A percentile compares a stretch with the other conserved stretches of the same genome.
Evolutionary conservation across 2,329 filamentous ascomycete genomes (phyloP).

Genomic region (Hypocrella siamensis): DNA sequence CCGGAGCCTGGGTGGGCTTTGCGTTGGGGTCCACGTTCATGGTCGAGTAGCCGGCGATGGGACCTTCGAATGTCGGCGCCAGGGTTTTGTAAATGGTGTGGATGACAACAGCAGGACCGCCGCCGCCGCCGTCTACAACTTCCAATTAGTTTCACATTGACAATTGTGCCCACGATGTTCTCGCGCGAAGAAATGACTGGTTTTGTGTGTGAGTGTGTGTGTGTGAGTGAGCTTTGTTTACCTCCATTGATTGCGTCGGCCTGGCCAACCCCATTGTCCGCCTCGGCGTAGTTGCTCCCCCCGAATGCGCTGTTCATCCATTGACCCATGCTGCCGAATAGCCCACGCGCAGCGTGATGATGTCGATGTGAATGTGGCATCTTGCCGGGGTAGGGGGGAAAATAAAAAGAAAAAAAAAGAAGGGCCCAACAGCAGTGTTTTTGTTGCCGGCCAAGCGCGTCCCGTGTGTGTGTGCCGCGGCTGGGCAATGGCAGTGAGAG

Average conservation of each 20-base stretch:
- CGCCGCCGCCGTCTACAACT: slow-evolving; percentile 2
- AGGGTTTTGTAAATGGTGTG: slow-evolving; percentile 26
- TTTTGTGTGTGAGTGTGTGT: not conserved
- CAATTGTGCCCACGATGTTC: not conserved
- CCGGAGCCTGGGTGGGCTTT: slow-evolving; percentile 1
- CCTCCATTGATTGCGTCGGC: slow-evolving; percentile 1
- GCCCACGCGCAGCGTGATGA: slow-evolving; percentile 7
- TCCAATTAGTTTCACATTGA: slow-evolving; percentile 1
- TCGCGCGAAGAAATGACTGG: not conserved
- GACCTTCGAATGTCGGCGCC: slow-evolving; percentile 23
- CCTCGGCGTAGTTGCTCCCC: not conserved
- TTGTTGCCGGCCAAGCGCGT: slow-evolving; percentile 3
- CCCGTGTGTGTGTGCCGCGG: slow-evolving; percentile 6
- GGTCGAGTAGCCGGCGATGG: slow-evolving; percentile 25
- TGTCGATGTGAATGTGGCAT: slow-evolving; percentile 15
- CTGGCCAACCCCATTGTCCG: not conserved
- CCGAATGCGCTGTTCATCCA: slow-evolving; percentile 1
- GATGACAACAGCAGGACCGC: slow-evolving; percentile 12
- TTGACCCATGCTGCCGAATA: slow-evolving; percentile 1
- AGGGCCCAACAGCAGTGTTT: not conserved
- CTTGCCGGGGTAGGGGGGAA: slow-evolving; percentile 5
- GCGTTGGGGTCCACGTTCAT: slow-evolving; percentile 8
- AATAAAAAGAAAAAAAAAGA: not conserved
- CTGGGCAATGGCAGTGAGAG: slow-evolving; percentile 3
- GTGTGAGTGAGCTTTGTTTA: not conserved